Evolutionary conservation across 441 rosid species (phyloP).

Genomic region (Geranium incanum): DNA sequence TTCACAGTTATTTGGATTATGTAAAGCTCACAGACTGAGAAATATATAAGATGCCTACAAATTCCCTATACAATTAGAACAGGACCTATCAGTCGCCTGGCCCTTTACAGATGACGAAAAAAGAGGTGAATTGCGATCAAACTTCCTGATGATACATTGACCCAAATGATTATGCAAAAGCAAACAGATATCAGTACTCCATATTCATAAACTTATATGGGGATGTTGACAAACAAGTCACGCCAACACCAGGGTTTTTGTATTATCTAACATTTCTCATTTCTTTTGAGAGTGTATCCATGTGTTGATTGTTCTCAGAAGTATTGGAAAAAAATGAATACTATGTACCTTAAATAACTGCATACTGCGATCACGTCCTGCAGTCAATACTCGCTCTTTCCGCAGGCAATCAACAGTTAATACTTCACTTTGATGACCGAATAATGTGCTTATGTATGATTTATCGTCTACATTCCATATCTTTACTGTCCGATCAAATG

Average conservation of each 20-base stretch:
- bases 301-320: not conserved
- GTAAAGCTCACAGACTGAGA: not conserved
- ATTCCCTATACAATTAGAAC: not conserved
- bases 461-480: conserved; percentile 89
- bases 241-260: not conserved
- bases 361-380: conserved; percentile 85
- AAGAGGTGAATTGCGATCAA: not conserved
- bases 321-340: not conserved
- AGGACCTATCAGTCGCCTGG: not conserved
- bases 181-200: not conserved
- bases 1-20: not conserved
- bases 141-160: not conserved
- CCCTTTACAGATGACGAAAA: too few species aligned
- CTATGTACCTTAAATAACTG: conserved; percentile 60
- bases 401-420: conserved; percentile 65
- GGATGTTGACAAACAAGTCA: not conserved
- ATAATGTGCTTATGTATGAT: conserved; percentile 60
- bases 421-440: conserved; percentile 85
- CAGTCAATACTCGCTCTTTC: conserved; percentile 70
- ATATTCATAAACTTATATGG: not conserved
- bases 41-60: not conserved
- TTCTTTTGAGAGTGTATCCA: not conserved
- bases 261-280: not conserved
- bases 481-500: conserved; percentile 81
- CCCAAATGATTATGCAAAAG: not conserved